Conservation (phyloP, 805 yeast genomes). For the Starmerella asiatica region DNA sequence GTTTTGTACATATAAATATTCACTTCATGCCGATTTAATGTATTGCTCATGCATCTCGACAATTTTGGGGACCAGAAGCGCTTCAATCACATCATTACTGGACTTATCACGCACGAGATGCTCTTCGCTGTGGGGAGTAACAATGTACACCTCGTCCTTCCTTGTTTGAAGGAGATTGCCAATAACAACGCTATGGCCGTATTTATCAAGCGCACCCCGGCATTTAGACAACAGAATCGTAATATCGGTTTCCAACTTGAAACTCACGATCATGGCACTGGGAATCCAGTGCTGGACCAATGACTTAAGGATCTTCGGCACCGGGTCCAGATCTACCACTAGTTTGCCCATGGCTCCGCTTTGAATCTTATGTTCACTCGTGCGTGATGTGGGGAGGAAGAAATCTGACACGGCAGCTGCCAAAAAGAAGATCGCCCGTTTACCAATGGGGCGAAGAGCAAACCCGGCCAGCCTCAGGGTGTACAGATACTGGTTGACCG, state of each 20-base stretch:
- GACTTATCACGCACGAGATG: slow-evolving; percentile 32
- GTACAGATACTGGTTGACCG: slow-evolving; percentile 86
- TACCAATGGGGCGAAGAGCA: slow-evolving; percentile 36
- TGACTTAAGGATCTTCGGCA: slow-evolving; percentile 81
- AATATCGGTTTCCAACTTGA: slow-evolving; percentile 83
- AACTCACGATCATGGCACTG: slow-evolving; percentile 82
- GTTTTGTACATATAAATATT: not conserved
- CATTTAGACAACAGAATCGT: slow-evolving; percentile 62
- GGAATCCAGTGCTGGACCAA: slow-evolving; percentile 93
- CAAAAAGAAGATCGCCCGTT: slow-evolving; percentile 59
- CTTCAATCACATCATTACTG: slow-evolving; percentile 55
- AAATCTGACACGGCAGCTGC: slow-evolving; percentile 99
- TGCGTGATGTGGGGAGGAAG: slow-evolving; percentile 69
- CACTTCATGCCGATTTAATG: slow-evolving; percentile 29
- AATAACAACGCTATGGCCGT: slow-evolving; percentile 86
- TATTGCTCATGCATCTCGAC: slow-evolving; percentile 49
- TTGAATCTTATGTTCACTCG: slow-evolving; percentile 93
- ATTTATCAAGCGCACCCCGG: slow-evolving; percentile 61
- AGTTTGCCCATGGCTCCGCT: slow-evolving; percentile 55
- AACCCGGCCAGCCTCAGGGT: slow-evolving; percentile 58
- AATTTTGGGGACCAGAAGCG: slow-evolving; percentile 66
- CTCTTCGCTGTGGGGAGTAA: slow-evolving; percentile 32
- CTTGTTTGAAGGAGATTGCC: slow-evolving; percentile 86
- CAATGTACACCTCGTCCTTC: slow-evolving; percentile 77
- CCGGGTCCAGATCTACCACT: slow-evolving; percentile 80